Evolutionary conservation across 495 filamentous ascomycete genomes (phyloP).

Genomic region (Penicillium simplicissimum): DNA sequence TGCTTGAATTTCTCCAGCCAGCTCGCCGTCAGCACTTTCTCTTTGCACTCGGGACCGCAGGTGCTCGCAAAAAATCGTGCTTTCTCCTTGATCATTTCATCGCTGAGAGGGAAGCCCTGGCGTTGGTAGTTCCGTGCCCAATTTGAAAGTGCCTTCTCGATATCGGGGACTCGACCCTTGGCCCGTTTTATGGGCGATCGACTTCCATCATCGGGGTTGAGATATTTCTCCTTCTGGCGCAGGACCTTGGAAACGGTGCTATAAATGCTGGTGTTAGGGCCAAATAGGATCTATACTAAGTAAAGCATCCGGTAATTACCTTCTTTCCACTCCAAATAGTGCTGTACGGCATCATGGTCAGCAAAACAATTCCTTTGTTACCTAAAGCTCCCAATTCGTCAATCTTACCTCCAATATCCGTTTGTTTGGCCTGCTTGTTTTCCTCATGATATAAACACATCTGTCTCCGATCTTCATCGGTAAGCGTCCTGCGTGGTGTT

Average conservation of each 20-base stretch:
- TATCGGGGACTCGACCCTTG: conserved; percentile 92
- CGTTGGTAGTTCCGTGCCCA: conserved; percentile 82
- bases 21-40: conserved; percentile 69
- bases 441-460: conserved; percentile 98
- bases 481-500: conserved; percentile 84
- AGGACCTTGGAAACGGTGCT: conserved; percentile 98
- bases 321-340: conserved; percentile 96
- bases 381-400: conserved; percentile 3
- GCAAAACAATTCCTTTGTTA: conserved; percentile 21
- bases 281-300: background rate
- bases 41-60: conserved; percentile 71
- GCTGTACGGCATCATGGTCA: conserved; percentile 49
- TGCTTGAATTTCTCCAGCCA: conserved; percentile 98
- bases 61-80: conserved; percentile 82
- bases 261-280: conserved; percentile 30
- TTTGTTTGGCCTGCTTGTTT: conserved; percentile 93
- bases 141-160: conserved; percentile 90
- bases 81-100: conserved; percentile 84
- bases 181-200: conserved; percentile 84
- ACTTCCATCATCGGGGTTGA: conserved; percentile 82
- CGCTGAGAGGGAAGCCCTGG: conserved; percentile 73
- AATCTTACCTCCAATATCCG: conserved; percentile 86
- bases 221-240: conserved; percentile 95
- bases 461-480: conserved; percentile 82
- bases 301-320: conserved; percentile 55